Evolutionary conservation across 768 basidiomycete species (phyloP).

Genomic region (Hericium erinaceus): DNA sequence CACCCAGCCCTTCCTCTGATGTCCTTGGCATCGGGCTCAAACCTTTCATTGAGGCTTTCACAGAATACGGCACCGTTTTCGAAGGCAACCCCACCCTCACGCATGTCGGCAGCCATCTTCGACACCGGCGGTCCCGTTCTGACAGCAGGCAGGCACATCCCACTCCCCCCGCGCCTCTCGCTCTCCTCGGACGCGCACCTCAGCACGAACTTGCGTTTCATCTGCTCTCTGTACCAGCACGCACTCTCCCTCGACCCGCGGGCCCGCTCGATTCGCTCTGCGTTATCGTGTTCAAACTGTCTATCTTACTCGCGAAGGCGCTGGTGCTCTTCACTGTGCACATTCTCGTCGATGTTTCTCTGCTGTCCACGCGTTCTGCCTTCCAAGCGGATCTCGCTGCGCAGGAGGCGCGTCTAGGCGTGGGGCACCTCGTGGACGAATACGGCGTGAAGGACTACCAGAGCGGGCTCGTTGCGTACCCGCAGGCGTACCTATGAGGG

Average conservation of each 20-base stretch:
- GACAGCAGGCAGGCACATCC: constrained; percentile 13
- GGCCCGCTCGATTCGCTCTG: no score
- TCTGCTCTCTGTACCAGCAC: constrained; percentile 46
- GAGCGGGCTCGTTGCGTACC: constrained; percentile 21
- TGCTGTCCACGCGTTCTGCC: constrained; percentile 32
- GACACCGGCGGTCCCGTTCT: constrained; percentile 36
- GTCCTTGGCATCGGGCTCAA: constrained; percentile 15
- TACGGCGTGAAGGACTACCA: constrained; percentile 23
- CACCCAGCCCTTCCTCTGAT: not conserved
- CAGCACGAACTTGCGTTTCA: constrained; percentile 40
- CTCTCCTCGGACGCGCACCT: constrained; percentile 18
- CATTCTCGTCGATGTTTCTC: constrained; percentile 31
- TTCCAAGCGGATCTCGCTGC: constrained; percentile 27
- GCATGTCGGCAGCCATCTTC: constrained; percentile 40
- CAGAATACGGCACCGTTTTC: constrained; percentile 34
- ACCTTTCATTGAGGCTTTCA: constrained; percentile 42
- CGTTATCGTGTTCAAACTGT: constrained; percentile 30
- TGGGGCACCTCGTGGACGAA: constrained; percentile 24
- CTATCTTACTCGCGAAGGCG: constrained; percentile 37
- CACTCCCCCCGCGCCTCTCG: constrained; percentile 9
- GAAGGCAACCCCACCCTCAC: constrained; percentile 31
- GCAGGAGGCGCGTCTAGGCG: constrained; percentile 31
- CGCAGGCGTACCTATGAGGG: constrained; percentile 15
- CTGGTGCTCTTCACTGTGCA: constrained; percentile 40
- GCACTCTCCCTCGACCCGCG: constrained; percentile 24